phyloP scores from a whole-genome alignment of 768 basidiomycete species.

The Dioszegia aurantiaca region DNA sequence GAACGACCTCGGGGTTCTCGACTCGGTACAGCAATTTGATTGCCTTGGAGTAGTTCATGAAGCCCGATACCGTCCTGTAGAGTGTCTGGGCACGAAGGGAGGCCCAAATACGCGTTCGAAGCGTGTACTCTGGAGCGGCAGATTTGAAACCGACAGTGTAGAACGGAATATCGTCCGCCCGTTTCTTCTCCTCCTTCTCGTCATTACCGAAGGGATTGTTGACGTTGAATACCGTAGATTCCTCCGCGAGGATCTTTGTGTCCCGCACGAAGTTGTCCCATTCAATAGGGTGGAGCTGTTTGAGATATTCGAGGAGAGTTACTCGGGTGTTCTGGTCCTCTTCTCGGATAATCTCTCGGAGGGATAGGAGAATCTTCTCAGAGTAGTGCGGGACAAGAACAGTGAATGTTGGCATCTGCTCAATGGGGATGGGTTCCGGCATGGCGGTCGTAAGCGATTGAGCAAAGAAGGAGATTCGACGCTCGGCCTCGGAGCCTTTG shows the following conservation, averaged over 20 bases:
- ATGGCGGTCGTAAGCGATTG: conserved; percentile 94
- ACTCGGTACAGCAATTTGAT: conserved; percentile 99
- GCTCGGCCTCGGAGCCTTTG: conserved; percentile 86
- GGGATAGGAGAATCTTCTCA: conserved; percentile 95
- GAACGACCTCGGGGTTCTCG: conserved; percentile 98
- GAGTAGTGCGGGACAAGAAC: conserved; percentile 97
- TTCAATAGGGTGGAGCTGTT: conserved; percentile 94
- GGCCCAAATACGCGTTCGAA: conserved; percentile 98
- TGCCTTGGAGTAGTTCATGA: conserved; percentile 99
- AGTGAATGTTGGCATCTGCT: conserved; percentile 99
- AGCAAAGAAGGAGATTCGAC: conserved; percentile 97
- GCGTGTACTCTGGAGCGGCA: conserved; percentile 94
- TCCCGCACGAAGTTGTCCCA: conserved; percentile 99
- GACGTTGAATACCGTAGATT: conserved; percentile 75
- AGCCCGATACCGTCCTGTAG: conserved; percentile 96
- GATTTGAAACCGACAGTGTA: conserved; percentile 99
- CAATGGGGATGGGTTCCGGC: conserved; percentile 88
- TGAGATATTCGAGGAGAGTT: conserved; percentile 94
- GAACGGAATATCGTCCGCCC: conserved; percentile 90
- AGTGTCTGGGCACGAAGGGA: conserved; percentile 97
- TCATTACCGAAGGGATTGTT: conserved; percentile 62
- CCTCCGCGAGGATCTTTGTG: conserved; percentile 97
- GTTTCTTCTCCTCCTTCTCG: conserved; percentile 70
- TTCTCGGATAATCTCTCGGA: conserved; percentile 97
- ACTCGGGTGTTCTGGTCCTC: conserved; percentile 96